phyloP scores from a whole-genome alignment of 2,329 filamentous ascomycete species.

The Zarea fungicola region DNA sequence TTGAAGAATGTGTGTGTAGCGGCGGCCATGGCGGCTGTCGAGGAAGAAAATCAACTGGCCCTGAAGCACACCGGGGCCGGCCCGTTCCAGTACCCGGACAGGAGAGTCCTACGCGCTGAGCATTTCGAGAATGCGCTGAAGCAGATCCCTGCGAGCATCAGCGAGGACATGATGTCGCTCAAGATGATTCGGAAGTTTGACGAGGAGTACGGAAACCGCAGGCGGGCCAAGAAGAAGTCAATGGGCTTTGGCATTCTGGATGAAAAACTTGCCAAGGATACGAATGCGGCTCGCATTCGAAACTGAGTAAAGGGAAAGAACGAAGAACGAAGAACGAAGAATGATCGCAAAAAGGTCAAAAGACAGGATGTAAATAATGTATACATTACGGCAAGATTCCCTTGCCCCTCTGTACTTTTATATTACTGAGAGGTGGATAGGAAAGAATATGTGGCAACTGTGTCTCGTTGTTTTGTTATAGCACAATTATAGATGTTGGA shows the following conservation, averaged over 20 bases:
- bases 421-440: background rate
- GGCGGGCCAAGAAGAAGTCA: conserved; percentile 53
- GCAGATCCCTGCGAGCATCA: conserved; percentile 89
- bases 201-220: conserved; percentile 84
- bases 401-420: conserved; percentile 7
- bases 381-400: background rate
- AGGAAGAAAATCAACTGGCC: conserved; percentile 58
- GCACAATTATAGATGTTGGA: conserved; percentile 3
- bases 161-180: conserved; percentile 85
- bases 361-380: background rate
- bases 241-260: conserved; percentile 55
- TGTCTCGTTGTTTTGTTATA: conserved; percentile 2
- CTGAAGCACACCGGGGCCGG: conserved; percentile 33
- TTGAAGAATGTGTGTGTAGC: conserved; percentile 79
- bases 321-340: background rate
- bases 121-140: conserved; percentile 84
- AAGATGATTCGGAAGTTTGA: conserved; percentile 91
- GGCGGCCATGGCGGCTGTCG: conserved; percentile 71
- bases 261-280: conserved; percentile 30
- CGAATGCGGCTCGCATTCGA: conserved; percentile 42
- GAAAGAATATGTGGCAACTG: background rate
- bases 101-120: conserved; percentile 45
- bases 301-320: conserved; percentile 11
- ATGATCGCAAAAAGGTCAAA: background rate
- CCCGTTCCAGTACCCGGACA: conserved; percentile 57